Percentiles rank a stretch among this genome's conserved stretches.
phyloP scores from a whole-genome alignment of 1,284 basidiomycete genomes.

The Boletus mariae region DNA sequence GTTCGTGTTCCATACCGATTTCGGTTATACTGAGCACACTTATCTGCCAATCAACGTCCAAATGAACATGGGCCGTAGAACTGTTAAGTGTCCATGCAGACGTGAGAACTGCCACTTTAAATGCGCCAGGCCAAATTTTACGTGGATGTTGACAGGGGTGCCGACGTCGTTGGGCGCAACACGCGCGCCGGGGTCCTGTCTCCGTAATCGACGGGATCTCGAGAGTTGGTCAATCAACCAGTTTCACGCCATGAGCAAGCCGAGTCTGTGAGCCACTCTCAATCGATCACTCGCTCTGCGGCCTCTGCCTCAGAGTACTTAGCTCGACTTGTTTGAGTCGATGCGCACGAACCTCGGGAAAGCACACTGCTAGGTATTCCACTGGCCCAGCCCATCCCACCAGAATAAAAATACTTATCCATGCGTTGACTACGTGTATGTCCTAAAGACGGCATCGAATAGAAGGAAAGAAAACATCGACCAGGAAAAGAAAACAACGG shows the following conservation, averaged over 20 bases:
- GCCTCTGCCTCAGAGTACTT: not conserved
- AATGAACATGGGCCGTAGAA: no score
- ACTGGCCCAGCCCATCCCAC: not conserved
- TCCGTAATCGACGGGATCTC: no score
- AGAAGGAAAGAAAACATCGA: not conserved
- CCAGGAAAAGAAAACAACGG: not conserved
- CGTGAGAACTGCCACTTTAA: no score
- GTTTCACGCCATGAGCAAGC: not conserved
- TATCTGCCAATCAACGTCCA: no score
- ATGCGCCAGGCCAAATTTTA: not conserved
- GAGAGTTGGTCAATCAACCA: no score
- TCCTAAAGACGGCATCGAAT: slow-evolving; percentile 1
- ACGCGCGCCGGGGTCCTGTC: no score
- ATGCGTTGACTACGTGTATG: slow-evolving; percentile 1
- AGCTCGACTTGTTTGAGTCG: not conserved
- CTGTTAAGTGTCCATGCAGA: no score
- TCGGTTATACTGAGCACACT: no score
- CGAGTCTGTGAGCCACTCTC: not conserved
- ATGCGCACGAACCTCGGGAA: not conserved
- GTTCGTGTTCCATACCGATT: no score
- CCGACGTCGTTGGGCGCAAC: no score
- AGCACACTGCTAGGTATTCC: not conserved
- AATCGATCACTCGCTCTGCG: not conserved
- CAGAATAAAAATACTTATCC: not conserved
- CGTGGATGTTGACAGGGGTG: not conserved